Evolutionary conservation across 2,329 filamentous ascomycete genomes (phyloP).

Genomic region (Metarhizium humberi): DNA sequence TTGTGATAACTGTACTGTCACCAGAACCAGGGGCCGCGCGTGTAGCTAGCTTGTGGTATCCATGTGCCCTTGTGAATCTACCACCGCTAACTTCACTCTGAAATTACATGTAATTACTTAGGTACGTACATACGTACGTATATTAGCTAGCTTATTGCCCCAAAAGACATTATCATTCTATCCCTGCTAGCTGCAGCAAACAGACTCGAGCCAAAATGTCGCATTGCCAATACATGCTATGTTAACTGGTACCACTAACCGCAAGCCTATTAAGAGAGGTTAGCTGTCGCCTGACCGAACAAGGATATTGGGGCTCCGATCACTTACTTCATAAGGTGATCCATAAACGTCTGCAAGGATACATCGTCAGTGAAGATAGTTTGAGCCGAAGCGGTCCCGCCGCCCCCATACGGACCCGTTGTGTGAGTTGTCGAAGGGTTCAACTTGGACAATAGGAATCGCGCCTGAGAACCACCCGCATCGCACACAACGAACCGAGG

Average conservation of each 20-base stretch:
- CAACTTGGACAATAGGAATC: slow-evolving; percentile 92
- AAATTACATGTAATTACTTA: not conserved
- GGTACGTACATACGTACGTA: too few species aligned
- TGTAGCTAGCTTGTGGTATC: not conserved
- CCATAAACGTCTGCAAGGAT: slow-evolving; percentile 97
- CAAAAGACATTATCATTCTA: not conserved
- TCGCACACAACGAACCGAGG: slow-evolving; percentile 98
- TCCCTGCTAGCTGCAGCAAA: not conserved
- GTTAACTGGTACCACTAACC: slow-evolving; percentile 53
- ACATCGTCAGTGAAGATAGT: slow-evolving; percentile 99
- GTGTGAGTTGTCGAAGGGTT: slow-evolving; percentile 98
- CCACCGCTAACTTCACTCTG: too few species aligned
- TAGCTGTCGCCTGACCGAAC: slow-evolving; percentile 4
- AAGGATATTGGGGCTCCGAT: not conserved
- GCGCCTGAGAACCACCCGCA: slow-evolving; percentile 93
- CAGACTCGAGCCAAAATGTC: not conserved
- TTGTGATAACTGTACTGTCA: too few species aligned
- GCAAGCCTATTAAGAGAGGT: slow-evolving; percentile 35
- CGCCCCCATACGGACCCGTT: slow-evolving; percentile 81
- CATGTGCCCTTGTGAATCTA: too few species aligned
- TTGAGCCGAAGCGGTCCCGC: slow-evolving; percentile 76
- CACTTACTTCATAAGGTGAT: slow-evolving; percentile 91
- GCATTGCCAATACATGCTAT: not conserved
- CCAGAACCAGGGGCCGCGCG: too few species aligned
- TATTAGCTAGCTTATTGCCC: not conserved